Percentiles rank a stretch among this genome's conserved stretches.
phyloP scores from a whole-genome alignment of 140 eudicot species.

The Senecio squalidus region DNA sequence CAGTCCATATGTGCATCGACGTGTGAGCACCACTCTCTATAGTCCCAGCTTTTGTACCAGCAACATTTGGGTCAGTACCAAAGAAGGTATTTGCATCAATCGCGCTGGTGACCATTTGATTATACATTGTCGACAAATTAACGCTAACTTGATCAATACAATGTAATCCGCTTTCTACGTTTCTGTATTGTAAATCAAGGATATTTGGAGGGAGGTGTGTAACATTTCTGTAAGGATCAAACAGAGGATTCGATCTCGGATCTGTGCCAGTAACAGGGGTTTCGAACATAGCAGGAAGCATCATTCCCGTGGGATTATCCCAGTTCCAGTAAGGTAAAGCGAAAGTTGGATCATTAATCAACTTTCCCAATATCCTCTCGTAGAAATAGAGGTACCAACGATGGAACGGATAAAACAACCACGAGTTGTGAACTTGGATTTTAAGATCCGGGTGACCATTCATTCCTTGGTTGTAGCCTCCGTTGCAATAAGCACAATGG shows the following conservation, averaged over 20 bases:
- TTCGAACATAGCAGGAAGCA: conserved; percentile 14
- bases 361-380: conserved; percentile 55
- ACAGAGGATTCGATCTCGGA: conserved; percentile 12
- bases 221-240: conserved; percentile 27
- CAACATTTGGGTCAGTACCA: not conserved
- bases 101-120: conserved; percentile 27
- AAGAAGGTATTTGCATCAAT: not conserved
- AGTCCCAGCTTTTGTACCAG: conserved; percentile 7
- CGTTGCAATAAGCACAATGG: conserved; percentile 69
- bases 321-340: conserved; percentile 49
- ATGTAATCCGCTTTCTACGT: not conserved
- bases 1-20: conserved; percentile 36
- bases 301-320: conserved; percentile 21
- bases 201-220: conserved; percentile 28
- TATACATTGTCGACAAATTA: conserved; percentile 36
- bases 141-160: not conserved
- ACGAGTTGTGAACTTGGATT: conserved; percentile 37
- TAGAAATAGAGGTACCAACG: conserved; percentile 66
- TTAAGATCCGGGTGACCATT: conserved; percentile 17
- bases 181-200: conserved; percentile 14
- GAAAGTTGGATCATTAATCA: conserved; percentile 53
- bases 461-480: conserved; percentile 25
- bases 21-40: conserved; percentile 36
- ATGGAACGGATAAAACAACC: conserved; percentile 72
- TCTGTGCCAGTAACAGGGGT: not conserved